phyloP scores from a whole-genome alignment of 192 early-diverging fungal species.

The Gamsiella multidivaricata region DNA sequence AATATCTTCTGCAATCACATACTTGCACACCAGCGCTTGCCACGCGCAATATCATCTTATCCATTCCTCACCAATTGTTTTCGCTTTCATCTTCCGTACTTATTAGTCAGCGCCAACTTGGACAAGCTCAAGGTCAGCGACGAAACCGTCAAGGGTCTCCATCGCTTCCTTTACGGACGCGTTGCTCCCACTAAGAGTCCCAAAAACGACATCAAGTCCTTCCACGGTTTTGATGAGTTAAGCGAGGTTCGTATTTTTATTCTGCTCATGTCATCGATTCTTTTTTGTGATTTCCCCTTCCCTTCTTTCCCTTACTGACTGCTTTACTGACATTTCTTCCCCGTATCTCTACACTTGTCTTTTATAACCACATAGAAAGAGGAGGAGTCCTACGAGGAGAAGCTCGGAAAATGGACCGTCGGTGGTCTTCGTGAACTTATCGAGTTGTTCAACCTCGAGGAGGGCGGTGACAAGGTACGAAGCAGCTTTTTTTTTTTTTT shows the following conservation, averaged over 20 bases:
- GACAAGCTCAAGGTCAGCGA: slow-evolving; percentile 49
- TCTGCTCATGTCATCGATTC: no score
- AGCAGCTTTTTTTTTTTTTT: slow-evolving; percentile 3
- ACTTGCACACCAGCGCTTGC: not conserved
- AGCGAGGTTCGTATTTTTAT: slow-evolving; percentile 25
- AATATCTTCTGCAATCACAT: no score
- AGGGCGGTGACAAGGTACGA: slow-evolving; percentile 48
- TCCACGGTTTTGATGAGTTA: slow-evolving; percentile 39
- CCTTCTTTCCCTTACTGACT: not conserved
- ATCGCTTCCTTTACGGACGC: slow-evolving; percentile 38
- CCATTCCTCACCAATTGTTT: not conserved
- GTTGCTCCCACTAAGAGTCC: slow-evolving; percentile 31
- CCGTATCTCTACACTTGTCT: not conserved
- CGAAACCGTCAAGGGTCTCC: slow-evolving; percentile 39
- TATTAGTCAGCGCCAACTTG: slow-evolving; percentile 42
- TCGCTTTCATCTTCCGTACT: not conserved
- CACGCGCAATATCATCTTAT: not conserved
- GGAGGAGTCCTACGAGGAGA: slow-evolving; percentile 41
- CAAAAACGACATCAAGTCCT: slow-evolving; percentile 45
- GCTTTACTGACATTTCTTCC: not conserved
- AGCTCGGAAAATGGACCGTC: slow-evolving; percentile 53
- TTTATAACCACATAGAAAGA: slow-evolving; percentile 30
- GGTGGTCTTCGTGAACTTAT: slow-evolving; percentile 45
- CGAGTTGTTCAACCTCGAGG: slow-evolving; percentile 50
- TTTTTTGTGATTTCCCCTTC: not conserved